Evolutionary conservation across 106 monocot genomes (phyloP).

Genomic region (Triglochin maritima): DNA sequence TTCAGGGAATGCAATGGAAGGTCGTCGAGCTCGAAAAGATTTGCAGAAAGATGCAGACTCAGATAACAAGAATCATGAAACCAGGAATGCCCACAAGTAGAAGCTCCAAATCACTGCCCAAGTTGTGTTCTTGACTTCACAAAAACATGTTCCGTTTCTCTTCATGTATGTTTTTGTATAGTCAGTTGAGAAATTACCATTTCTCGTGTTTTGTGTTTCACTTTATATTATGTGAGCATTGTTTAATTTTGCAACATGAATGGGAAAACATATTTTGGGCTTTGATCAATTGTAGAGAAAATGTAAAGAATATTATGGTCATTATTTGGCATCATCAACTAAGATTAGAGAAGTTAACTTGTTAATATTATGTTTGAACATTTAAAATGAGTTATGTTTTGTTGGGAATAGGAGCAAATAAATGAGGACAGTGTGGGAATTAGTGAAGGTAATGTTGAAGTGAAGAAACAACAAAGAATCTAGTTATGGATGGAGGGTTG

Average conservation of each 20-base stretch:
- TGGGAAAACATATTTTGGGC: neutral
- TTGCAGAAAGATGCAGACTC: constrained; percentile 70
- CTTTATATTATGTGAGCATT: neutral
- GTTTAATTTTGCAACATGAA: neutral
- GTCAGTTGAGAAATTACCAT: neutral
- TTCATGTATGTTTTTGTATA: neutral
- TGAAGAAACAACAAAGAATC: neutral
- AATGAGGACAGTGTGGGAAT: neutral
- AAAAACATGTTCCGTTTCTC: neutral
- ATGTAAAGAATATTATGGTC: too few species aligned
- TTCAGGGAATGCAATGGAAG: constrained; percentile 80
- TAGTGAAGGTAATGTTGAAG: neutral
- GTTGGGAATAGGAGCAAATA: neutral
- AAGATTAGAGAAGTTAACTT: too few species aligned
- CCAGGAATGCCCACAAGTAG: constrained; percentile 7
- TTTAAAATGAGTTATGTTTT: neutral
- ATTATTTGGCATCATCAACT: too few species aligned
- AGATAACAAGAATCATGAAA: constrained; percentile 58
- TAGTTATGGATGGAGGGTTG: neutral
- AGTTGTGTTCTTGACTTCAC: constrained; percentile 47
- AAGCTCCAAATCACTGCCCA: constrained; percentile 55
- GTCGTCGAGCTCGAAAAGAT: constrained; percentile 80
- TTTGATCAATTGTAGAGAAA: too few species aligned
- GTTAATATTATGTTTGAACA: neutral
- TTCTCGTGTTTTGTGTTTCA: neutral